Conservation (phyloP, 2,329 filamentous ascomycete genomes). For the Fusarium anguioides region DNA sequence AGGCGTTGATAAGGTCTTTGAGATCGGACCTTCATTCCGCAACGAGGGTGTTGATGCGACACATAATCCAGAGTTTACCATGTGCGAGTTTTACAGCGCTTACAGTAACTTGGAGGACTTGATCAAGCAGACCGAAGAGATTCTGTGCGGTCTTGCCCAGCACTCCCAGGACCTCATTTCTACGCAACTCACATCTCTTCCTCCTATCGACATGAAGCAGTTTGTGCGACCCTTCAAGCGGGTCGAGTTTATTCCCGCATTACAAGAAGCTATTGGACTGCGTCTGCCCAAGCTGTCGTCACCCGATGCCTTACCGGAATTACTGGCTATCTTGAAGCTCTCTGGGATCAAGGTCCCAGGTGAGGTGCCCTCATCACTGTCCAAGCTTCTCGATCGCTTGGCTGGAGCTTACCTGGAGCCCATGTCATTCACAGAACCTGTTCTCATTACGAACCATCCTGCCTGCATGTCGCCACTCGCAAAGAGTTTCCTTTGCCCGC, state of each 20-base stretch:
- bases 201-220: constrained; percentile 59
- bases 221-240: constrained; percentile 69
- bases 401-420: constrained; percentile 82
- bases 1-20: constrained; percentile 88
- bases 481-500: constrained; percentile 82
- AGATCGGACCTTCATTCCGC: constrained; percentile 91
- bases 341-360: constrained; percentile 73
- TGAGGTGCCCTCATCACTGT: constrained; percentile 68
- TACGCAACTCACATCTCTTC: constrained; percentile 58
- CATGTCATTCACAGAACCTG: constrained; percentile 71
- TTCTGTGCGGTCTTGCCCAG: constrained; percentile 70
- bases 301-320: constrained; percentile 65
- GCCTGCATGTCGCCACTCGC: constrained; percentile 90
- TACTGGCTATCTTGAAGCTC: constrained; percentile 66
- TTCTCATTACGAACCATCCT: constrained; percentile 91
- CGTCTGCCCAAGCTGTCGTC: constrained; percentile 72
- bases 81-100: constrained; percentile 95
- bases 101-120: constrained; percentile 82
- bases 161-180: constrained; percentile 61
- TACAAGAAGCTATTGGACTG: constrained; percentile 75
- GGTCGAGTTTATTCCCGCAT: constrained; percentile 83
- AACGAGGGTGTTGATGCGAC: constrained; percentile 93
- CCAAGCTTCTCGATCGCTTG: constrained; percentile 82
- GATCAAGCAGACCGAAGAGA: constrained; percentile 77
- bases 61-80: constrained; percentile 97